Evolutionary conservation across 2,329 filamentous ascomycete genomes (phyloP), one percentile per base, ranked within the genome.

Genomic region (Xylariaceae sp.): DNA sequence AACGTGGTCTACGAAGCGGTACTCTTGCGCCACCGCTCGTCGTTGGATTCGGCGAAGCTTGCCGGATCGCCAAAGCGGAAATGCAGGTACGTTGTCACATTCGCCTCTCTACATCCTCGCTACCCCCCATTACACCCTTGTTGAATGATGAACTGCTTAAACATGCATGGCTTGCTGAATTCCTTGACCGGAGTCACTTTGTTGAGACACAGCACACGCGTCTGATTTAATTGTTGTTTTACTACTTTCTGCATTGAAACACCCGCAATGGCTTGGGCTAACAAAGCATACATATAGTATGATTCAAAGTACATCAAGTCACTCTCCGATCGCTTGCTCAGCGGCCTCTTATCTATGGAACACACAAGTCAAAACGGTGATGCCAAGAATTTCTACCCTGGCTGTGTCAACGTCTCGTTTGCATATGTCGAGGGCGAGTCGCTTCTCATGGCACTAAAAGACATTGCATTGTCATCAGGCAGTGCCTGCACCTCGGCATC

Each of bases 361-460:
- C 94, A 99, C 73, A 96, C 94, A 2, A 83, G 80, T 8, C 85
- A 96, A 64, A 99, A 99, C 67, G 94, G 94, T 47, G 90, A 94
- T 63, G 80, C 85, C 1, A 73, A 87, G 4, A 80, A 83, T 49
- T 95, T 95, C 72, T 99, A 99, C 70, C 91, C 94, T 1, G 94
- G 94, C 59, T 99, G 94, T 65, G 92, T 99, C 57, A 99, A 99
- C 71, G 88, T 99, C 10, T 99, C 94, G 0, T 99, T 99, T 68
- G 92, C 94, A 32, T 99, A 99, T 67, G 91, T 99, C 4, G 94
- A 99, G 74, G 94, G 94, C 62, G 94, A 99, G 74, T 97, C 94
- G 2, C 85, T 99, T 1, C 80, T 99, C 59, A 99, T 99, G 94
- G 94, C 94, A 0, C 76, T 99, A 43, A 99, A 99, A 74, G 94